phyloP scores from a whole-genome alignment of 495 filamentous ascomycete species.

The Neurospora sp. region DNA sequence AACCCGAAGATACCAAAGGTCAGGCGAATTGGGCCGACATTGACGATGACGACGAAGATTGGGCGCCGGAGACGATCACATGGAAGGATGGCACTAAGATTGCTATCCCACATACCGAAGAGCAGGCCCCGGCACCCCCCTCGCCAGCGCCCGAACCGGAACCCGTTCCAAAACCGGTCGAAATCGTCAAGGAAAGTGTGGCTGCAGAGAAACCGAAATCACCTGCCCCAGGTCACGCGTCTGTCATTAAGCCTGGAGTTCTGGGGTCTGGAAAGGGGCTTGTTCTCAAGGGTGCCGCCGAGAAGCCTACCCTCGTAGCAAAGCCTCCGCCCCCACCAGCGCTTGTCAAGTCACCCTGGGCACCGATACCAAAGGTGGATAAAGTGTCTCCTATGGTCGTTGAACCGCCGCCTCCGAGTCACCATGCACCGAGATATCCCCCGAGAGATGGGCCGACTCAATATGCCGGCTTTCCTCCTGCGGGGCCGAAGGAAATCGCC shows the following conservation, averaged over 20 bases:
- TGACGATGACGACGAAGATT: slow-evolving; percentile 96
- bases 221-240: slow-evolving; percentile 27
- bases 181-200: slow-evolving; percentile 9
- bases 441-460: slow-evolving; percentile 16
- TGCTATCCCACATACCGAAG: slow-evolving; percentile 56
- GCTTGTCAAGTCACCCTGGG: slow-evolving; percentile 86
- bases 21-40: slow-evolving; percentile 97
- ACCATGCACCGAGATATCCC: slow-evolving; percentile 19
- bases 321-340: slow-evolving; percentile 63
- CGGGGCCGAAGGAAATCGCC: slow-evolving; percentile 63
- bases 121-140: slow-evolving; percentile 29
- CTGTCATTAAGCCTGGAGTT: slow-evolving; percentile 30
- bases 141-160: slow-evolving; percentile 15
- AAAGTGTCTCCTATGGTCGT: slow-evolving; percentile 60
- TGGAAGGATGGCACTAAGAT: slow-evolving; percentile 98
- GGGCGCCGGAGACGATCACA: slow-evolving; percentile 90
- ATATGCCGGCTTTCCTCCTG: slow-evolving; percentile 28
- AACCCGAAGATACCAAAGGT: slow-evolving; percentile 61
- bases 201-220: slow-evolving; percentile 27
- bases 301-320: slow-evolving; percentile 68
- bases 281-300: slow-evolving; percentile 55
- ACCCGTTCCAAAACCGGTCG: not conserved
- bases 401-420: slow-evolving; percentile 17
- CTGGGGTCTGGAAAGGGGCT: slow-evolving; percentile 41
- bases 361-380: slow-evolving; percentile 71